phyloP scores from a whole-genome alignment of 805 yeast species.

The Kazachstania taianensis region DNA sequence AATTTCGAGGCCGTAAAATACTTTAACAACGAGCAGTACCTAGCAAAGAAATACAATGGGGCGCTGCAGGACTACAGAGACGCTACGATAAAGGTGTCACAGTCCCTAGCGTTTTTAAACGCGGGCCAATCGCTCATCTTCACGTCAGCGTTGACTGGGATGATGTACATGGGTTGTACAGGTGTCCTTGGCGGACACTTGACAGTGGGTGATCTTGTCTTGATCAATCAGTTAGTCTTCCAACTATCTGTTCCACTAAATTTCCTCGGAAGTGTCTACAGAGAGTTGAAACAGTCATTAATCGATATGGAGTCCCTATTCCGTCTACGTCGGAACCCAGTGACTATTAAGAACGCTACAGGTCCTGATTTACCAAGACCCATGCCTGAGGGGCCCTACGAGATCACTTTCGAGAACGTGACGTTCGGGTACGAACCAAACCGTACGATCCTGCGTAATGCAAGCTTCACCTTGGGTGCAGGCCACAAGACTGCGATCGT shows the following conservation, averaged over 20 bases:
- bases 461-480: constrained; percentile 77
- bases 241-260: constrained; percentile 92
- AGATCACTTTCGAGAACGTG: constrained; percentile 81
- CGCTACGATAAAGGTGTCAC: constrained; percentile 65
- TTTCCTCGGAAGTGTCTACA: constrained; percentile 88
- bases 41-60: constrained; percentile 66
- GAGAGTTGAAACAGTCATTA: constrained; percentile 87
- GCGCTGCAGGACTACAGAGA: constrained; percentile 67
- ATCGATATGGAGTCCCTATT: constrained; percentile 94
- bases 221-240: constrained; percentile 91
- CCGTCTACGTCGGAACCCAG: constrained; percentile 65
- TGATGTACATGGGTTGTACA: constrained; percentile 97
- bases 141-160: constrained; percentile 82
- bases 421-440: constrained; percentile 87
- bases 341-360: constrained; percentile 58
- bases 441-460: constrained; percentile 73
- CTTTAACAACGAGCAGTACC: constrained; percentile 81
- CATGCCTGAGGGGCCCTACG: constrained; percentile 42
- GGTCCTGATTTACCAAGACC: constrained; percentile 41
- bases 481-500: constrained; percentile 90
- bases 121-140: constrained; percentile 74
- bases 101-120: constrained; percentile 68
- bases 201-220: constrained; percentile 89
- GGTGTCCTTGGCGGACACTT: constrained; percentile 79
- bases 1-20: constrained; percentile 92